Evolutionary conservation across 306 rosid species (phyloP).

Genomic region (Cercis canadensis): DNA sequence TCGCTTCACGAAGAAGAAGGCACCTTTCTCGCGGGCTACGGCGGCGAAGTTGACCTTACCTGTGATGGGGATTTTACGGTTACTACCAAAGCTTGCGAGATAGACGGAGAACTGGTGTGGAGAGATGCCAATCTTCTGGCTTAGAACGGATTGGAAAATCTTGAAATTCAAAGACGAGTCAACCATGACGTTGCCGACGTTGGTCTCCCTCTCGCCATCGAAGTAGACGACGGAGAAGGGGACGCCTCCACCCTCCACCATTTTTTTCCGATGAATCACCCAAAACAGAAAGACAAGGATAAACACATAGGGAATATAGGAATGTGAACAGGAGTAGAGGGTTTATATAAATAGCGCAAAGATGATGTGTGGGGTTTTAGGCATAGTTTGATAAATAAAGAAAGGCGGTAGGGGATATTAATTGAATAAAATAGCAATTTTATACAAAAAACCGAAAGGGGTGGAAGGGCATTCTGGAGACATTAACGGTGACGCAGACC

Average conservation of each 20-base stretch:
- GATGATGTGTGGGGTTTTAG: conserved; percentile 12
- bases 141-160: conserved; percentile 43
- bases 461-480: not conserved
- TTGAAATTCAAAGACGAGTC: conserved; percentile 50
- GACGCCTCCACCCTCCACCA: conserved; percentile 39
- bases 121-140: conserved; percentile 63
- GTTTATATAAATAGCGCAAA: not conserved
- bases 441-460: not conserved
- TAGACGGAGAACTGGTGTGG: conserved; percentile 58
- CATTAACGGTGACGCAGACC: not conserved
- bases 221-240: conserved; percentile 52
- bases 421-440: not conserved
- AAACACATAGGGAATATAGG: not conserved
- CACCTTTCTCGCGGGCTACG: conserved; percentile 39
- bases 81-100: conserved; percentile 40
- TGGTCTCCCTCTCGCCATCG: conserved; percentile 59
- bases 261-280: conserved; percentile 17
- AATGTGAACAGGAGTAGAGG: not conserved
- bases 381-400: conserved; percentile 9
- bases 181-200: conserved; percentile 54
- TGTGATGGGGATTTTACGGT: conserved; percentile 55
- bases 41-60: conserved; percentile 57
- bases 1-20: conserved; percentile 66
- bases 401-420: conserved; percentile 36
- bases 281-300: not conserved